Evolutionary conservation across 2,329 filamentous ascomycete species (phyloP).

Genomic region (Scytalidium lignicola): DNA sequence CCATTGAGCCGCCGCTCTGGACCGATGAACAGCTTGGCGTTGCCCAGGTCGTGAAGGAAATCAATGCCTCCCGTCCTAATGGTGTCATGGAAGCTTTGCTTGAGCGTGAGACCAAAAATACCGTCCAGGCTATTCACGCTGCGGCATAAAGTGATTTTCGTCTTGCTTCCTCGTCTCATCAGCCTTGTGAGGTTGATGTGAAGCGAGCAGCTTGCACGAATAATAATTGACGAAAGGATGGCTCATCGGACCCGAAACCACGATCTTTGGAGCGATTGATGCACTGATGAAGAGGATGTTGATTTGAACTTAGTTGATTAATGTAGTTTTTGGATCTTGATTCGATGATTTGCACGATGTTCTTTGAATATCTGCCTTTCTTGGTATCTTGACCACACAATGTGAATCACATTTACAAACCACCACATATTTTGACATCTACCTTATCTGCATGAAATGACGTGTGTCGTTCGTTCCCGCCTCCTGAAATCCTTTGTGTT

Average conservation of each 20-base stretch:
- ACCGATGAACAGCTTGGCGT: constrained; percentile 83
- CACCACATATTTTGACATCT: too few relatives aligned
- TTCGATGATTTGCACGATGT: neutral
- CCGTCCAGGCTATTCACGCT: constrained; percentile 26
- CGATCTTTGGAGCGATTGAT: constrained; percentile 24
- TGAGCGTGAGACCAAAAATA: constrained; percentile 44
- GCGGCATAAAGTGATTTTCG: constrained; percentile 22
- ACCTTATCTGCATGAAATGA: too few relatives aligned
- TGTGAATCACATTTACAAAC: neutral
- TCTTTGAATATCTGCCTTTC: neutral
- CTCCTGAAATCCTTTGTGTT: too few relatives aligned
- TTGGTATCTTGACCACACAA: neutral
- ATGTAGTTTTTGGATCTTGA: neutral
- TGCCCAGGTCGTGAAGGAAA: constrained; percentile 57
- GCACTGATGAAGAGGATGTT: neutral
- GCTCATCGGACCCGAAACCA: constrained; percentile 31
- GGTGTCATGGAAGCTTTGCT: constrained; percentile 55
- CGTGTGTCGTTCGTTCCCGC: too few relatives aligned
- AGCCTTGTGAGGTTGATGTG: neutral
- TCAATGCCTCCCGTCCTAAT: constrained; percentile 41
- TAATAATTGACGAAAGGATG: constrained; percentile 6
- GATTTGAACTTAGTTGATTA: neutral
- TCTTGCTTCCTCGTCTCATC: neutral
- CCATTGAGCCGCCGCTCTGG: constrained; percentile 72
- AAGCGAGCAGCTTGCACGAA: too few relatives aligned